Percentiles rank a stretch among this genome's conserved stretches.
These are phyloP conservation scores for Lactarius hatsudake DNA, from an alignment of 768 basidiomycete genomes.

Conservation along the genomic window DNA sequence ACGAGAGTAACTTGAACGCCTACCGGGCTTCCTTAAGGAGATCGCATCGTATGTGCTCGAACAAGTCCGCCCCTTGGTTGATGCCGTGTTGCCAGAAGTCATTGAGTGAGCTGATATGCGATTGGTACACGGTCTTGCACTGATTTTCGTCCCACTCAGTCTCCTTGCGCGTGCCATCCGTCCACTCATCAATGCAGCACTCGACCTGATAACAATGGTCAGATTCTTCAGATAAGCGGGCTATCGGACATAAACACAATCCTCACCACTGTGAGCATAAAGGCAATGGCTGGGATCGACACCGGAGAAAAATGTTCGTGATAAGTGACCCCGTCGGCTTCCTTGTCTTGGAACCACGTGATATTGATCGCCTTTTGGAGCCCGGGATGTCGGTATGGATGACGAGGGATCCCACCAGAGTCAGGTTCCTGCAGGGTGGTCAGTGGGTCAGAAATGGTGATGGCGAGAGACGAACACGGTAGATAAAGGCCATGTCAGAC, in stretches of 20 bases:
- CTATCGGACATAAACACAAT: neutral
- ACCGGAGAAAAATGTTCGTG: constrained; percentile 3
- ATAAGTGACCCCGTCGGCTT: constrained; percentile 1
- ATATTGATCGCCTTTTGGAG: constrained; percentile 16
- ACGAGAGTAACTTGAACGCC: neutral
- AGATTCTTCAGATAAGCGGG: neutral
- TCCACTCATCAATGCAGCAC: constrained; percentile 20
- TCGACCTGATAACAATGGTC: neutral
- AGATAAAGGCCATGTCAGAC: constrained; percentile 10
- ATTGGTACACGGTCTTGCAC: neutral
- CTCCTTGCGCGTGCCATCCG: neutral
- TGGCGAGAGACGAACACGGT: neutral
- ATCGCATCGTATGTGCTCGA: constrained; percentile 4
- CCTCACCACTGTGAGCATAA: constrained; percentile 16
- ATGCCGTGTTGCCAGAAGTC: neutral
- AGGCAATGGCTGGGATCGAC: constrained; percentile 2
- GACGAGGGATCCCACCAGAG: neutral
- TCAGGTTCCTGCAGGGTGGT: neutral
- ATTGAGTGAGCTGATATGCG: constrained; percentile 2
- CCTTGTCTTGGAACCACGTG: constrained; percentile 7
- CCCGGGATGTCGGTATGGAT: constrained; percentile 11
- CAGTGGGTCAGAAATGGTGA: neutral
- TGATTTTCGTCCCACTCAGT: neutral
- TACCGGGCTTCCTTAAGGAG: constrained; percentile 8
- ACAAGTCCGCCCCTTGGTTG: neutral